These are phyloP conservation scores for Silybum marianum DNA, from an alignment of 129 eudicot species.

Conservation along the genomic window DNA sequence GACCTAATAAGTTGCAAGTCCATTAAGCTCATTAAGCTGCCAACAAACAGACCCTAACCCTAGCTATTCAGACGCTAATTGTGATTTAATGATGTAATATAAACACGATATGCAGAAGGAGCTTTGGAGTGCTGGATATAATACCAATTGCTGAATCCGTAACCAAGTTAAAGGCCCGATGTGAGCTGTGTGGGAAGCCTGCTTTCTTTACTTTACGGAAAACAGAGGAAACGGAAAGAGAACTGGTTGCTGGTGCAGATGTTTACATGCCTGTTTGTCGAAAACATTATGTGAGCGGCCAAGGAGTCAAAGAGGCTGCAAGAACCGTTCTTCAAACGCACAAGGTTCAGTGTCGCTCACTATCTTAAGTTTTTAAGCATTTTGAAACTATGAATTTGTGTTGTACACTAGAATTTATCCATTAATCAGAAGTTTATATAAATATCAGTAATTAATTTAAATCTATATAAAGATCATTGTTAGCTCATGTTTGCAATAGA, in stretches of 20 bases:
- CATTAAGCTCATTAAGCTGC: no score
- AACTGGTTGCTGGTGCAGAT: constrained; percentile 94
- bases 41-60: no score
- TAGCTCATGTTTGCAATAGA: neutral
- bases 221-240: constrained; percentile 78
- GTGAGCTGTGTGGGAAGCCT: constrained; percentile 89
- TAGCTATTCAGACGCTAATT: neutral
- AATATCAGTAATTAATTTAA: constrained; percentile 16
- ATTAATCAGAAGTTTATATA: constrained; percentile 11
- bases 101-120: constrained; percentile 58
- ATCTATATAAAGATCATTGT: neutral
- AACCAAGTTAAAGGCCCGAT: constrained; percentile 77
- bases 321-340: constrained; percentile 55
- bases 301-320: constrained; percentile 77
- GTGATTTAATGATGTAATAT: constrained; percentile 9
- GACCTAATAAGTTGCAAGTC: no score
- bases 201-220: constrained; percentile 93
- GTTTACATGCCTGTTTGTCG: constrained; percentile 99
- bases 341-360: constrained; percentile 44
- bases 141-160: constrained; percentile 94
- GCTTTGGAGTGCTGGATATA: constrained; percentile 93
- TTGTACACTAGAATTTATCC: constrained; percentile 14
- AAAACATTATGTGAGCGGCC: constrained; percentile 86
- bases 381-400: neutral
- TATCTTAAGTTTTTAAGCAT: constrained; percentile 13